Percentiles rank a stretch among this genome's conserved stretches.
Evolutionary conservation across 129 eudicot species (phyloP).

Genomic region (Chrysanthemum makinoi): DNA sequence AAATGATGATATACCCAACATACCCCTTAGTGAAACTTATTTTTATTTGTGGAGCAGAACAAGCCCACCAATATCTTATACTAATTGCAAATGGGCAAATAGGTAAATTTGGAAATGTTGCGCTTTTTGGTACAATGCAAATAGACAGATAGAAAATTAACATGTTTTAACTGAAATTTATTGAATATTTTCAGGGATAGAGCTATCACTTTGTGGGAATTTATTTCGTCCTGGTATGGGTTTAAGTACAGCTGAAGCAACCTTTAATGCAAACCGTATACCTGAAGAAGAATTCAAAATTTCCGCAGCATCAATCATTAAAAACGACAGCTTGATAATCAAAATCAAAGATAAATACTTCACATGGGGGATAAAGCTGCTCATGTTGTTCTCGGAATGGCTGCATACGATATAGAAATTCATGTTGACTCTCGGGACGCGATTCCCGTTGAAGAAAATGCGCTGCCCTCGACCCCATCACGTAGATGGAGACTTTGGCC

Average conservation of each 20-base stretch:
- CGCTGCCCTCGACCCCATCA: conserved; percentile 50
- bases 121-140: background rate
- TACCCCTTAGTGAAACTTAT: too few relatives aligned
- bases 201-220: conserved; percentile 74
- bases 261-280: conserved; percentile 59
- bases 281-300: conserved; percentile 61
- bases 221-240: conserved; percentile 85
- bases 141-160: background rate
- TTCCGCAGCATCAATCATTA: conserved; percentile 57
- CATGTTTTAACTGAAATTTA: background rate
- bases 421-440: conserved; percentile 49
- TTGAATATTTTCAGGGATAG: conserved; percentile 47
- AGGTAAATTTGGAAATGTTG: background rate
- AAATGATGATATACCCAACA: too few relatives aligned
- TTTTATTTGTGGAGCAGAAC: too few relatives aligned
- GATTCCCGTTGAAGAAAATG: conserved; percentile 53
- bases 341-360: conserved; percentile 65
- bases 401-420: conserved; percentile 63
- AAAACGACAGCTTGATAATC: conserved; percentile 71
- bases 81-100: background rate
- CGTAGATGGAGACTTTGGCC: conserved; percentile 98
- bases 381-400: conserved; percentile 72
- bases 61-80: too few relatives aligned
- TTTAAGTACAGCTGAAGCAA: conserved; percentile 55
- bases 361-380: conserved; percentile 88